Percentiles rank a stretch among this genome's conserved stretches.
Evolutionary conservation across 1,284 basidiomycete genomes (phyloP).

Genomic region (Irpex sp.): DNA sequence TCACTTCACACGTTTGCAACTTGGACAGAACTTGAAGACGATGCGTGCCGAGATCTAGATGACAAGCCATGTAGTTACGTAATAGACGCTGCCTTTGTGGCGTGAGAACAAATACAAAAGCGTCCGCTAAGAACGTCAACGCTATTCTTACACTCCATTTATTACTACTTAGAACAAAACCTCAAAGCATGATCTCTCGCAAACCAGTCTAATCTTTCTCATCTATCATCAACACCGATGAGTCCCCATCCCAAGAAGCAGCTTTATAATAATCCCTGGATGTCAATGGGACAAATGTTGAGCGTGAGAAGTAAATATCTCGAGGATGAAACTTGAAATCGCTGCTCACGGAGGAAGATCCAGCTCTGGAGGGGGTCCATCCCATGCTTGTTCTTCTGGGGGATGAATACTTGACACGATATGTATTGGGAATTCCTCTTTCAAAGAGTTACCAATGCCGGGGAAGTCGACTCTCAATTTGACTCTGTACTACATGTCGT

Average conservation of each 20-base stretch:
- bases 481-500: not conserved
- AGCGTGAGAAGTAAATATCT: not conserved
- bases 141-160: too few relatives aligned
- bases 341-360: slow-evolving; percentile 4
- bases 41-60: too few relatives aligned
- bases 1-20: too few relatives aligned
- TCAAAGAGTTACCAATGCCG: slow-evolving; percentile 4
- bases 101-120: too few relatives aligned
- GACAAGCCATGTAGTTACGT: not conserved
- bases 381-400: not conserved
- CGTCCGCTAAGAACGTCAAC: too few relatives aligned
- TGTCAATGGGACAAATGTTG: not conserved
- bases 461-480: slow-evolving; percentile 2
- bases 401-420: slow-evolving; percentile 6
- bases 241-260: not conserved
- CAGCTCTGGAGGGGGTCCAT: slow-evolving; percentile 4
- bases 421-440: not conserved
- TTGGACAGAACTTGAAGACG: too few relatives aligned
- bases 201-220: not conserved
- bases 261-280: slow-evolving; percentile 2
- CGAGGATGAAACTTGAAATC: not conserved
- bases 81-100: not conserved
- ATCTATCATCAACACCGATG: not conserved
- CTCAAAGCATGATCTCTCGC: not conserved
- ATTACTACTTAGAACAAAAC: too few relatives aligned